These are phyloP conservation scores for Pontederia crassipes DNA, from an alignment of 176 grass and related monocot genomes.

Conservation along the genomic window DNA sequence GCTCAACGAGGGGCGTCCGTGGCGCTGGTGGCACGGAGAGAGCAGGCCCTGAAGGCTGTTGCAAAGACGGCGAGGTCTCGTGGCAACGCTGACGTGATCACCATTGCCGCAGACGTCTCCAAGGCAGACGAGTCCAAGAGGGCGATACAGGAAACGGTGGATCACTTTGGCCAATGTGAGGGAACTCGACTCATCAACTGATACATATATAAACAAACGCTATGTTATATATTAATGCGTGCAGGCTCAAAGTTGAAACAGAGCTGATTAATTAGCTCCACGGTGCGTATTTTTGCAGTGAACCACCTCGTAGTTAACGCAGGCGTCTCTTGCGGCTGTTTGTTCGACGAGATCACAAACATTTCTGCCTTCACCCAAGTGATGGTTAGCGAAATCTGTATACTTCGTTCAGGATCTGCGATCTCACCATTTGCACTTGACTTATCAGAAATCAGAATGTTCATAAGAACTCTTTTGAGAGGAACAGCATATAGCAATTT, in stretches of 20 bases:
- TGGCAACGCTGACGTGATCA: conserved; percentile 46
- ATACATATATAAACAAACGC: too few relatives aligned
- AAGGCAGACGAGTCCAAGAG: conserved; percentile 45
- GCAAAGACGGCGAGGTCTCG: conserved; percentile 42
- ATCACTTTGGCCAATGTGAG: conserved; percentile 62
- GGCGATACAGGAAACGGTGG: conserved; percentile 59
- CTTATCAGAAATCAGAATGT: too few relatives aligned
- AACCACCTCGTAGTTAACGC: conserved; percentile 87
- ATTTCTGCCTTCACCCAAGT: conserved; percentile 65
- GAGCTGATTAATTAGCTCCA: background rate
- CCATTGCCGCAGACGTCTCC: conserved; percentile 58
- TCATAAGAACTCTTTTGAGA: too few relatives aligned
- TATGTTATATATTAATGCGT: background rate
- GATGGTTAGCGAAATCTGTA: conserved; percentile 31
- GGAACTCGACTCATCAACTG: background rate
- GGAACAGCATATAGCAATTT: too few relatives aligned
- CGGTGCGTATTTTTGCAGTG: conserved; percentile 27
- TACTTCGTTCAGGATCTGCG: background rate
- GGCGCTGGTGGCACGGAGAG: conserved; percentile 63
- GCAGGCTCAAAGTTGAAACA: too few relatives aligned
- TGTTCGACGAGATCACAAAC: conserved; percentile 79
- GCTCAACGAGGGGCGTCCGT: conserved; percentile 56
- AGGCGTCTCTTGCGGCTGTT: conserved; percentile 64
- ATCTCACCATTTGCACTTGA: background rate
- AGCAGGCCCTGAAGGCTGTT: conserved; percentile 44